Evolutionary conservation across 768 basidiomycete species (phyloP), one percentile per base, ranked within the genome.

Genomic region (Auriculariales sp.): DNA sequence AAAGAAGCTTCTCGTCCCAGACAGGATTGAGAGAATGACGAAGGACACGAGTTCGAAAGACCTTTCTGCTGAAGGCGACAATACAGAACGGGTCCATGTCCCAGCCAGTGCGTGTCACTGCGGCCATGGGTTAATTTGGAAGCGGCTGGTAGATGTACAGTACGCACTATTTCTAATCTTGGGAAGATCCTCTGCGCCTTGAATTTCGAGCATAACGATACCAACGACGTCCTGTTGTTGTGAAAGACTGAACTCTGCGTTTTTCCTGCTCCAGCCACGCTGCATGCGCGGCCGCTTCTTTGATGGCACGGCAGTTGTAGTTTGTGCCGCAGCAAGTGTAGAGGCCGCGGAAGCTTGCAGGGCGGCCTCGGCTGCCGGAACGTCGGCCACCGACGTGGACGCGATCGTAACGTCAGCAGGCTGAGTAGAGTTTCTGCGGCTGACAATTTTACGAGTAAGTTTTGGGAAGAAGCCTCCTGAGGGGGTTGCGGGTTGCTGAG

Each of bases 81-180:
- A 99, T 91, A 22, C 89, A 86, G 59, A 97, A 98, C 0, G 93
- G 92, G 58, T 97, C 92, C 92, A 97, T 95, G 61, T 98, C 93
- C 76, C 82, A 92, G 0, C 86, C 87, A 0, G 78, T 86, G 0
- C 84, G 78, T 1, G 82, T 89, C 78, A 89, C 86, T 87, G 50
- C 29, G 19, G 14, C 2, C 10, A 45, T 32, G 32, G 51, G 31
- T 49, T 4, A 46, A 45, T 22, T 22, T 24, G 29, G 14, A 14
- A 11, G 42, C 6, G 35, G 45, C 24, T 28, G 15, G 17, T 24
- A 3, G 33, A 29, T 14, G n/a, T 17, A 19, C 47, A 32, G 15
- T 11, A 75, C 87, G 53, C 49, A 93, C 92, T 83, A 56, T 95
- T 97, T 61, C 79, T 83, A 52, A 91, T 66, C 60, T 74, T 74